A percentile compares a stretch with the other conserved stretches of the same genome.
These are phyloP conservation scores for Ogataea parapolymorpha DNA, from an alignment of 805 yeast genomes.

Conservation along the genomic window DNA sequence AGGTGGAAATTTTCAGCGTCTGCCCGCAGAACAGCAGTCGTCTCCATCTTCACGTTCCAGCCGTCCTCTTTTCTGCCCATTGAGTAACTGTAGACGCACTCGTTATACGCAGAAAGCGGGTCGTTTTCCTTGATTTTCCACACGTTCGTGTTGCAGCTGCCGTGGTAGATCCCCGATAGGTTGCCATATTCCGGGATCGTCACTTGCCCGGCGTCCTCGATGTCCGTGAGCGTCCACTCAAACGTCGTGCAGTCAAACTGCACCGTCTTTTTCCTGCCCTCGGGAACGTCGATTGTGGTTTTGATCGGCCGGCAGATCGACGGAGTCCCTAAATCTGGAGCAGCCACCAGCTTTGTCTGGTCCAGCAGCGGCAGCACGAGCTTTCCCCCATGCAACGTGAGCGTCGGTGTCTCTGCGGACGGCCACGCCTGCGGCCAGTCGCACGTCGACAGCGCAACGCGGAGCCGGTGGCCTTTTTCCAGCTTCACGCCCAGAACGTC, in stretches of 20 bases:
- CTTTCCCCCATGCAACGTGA: constrained; percentile 33
- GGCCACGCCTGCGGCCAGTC: constrained; percentile 53
- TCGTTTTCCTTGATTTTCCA: constrained; percentile 37
- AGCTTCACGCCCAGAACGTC: constrained; percentile 41
- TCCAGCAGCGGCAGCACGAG: constrained; percentile 32
- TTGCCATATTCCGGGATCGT: constrained; percentile 32
- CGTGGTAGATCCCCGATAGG: constrained; percentile 38
- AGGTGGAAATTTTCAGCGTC: constrained; percentile 35
- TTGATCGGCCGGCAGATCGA: constrained; percentile 30
- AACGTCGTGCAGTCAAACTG: constrained; percentile 34
- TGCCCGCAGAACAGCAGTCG: constrained; percentile 31
- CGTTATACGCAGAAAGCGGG: constrained; percentile 39
- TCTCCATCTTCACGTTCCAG: constrained; percentile 37
- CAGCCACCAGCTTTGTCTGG: constrained; percentile 9
- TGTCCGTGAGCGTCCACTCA: constrained; percentile 34
- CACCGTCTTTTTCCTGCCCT: constrained; percentile 26
- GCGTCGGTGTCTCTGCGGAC: constrained; percentile 37
- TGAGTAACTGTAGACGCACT: constrained; percentile 39
- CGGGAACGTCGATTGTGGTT: constrained; percentile 27
- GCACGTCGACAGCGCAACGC: constrained; percentile 41
- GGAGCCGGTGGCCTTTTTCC: constrained; percentile 36
- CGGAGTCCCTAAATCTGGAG: constrained; percentile 31
- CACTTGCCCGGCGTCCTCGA: constrained; percentile 36
- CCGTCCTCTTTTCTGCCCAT: constrained; percentile 39
- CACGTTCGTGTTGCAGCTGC: constrained; percentile 37